Evolutionary conservation across 371 early-diverging fungal genomes (phyloP), one percentile per base, ranked within the genome.

Genomic region (Lichtheimia ramosa): DNA sequence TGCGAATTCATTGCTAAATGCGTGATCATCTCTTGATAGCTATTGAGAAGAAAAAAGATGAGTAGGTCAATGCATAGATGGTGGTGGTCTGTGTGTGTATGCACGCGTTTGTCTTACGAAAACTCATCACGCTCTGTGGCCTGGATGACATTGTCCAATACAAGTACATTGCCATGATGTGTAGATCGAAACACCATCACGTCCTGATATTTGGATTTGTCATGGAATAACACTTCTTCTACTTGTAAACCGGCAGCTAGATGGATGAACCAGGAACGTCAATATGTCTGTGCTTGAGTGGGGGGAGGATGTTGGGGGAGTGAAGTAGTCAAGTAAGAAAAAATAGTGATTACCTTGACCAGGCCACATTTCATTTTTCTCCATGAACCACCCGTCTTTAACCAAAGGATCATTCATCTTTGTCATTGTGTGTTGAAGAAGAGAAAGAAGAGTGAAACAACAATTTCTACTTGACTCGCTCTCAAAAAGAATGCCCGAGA

Each of bases 21-120:
- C 50, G 97, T 91, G 75, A 97, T 95, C 97, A 96, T 97, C 82
- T 98, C 98, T 82, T 98, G 97, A 82, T 97, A 96, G 51, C 92
- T 92, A 40, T 34, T 20, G 8, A n/a, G n/a, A 18, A 25, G 1
- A 24, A 21, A 28, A 27, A 43, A 10, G 20, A 25, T 16, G 15
- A 34, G 6, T 10, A 8, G 43, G 25, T 21, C 10, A 34, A 34
- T 34, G 34, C 34, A 34, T 23, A 6, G 18, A 18, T 49, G 50
- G 16, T 13, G 24, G 23, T 52, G 20, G 13, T 20, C 21, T 6
- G 16, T 20, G 23, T 25, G 49, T 43, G 40, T 14, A 8, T 34
- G 34, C 34, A 34, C 34, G 10, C 34, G 34, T 34, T 34, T 10
- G 34, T 84, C 88, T 76, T 84, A 92, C 83, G 96, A 86, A 75